phyloP scores from a whole-genome alignment of 768 basidiomycete genomes.

The Lentinula guzmanii region DNA sequence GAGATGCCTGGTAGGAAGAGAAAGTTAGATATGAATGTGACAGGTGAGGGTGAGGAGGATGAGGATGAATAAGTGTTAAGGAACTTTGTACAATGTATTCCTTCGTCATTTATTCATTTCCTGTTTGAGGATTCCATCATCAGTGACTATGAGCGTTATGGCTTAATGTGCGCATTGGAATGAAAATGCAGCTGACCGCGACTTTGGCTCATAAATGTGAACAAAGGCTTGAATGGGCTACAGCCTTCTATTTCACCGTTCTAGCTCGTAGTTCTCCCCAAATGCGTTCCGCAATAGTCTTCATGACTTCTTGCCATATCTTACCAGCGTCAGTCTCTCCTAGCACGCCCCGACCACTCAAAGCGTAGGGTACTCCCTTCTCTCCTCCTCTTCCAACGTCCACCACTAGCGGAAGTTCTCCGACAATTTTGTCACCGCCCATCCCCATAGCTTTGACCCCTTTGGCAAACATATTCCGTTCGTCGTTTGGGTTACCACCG shows the following conservation, averaged over 20 bases:
- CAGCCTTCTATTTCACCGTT: not conserved
- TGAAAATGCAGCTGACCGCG: too few relatives aligned
- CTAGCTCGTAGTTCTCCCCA: not conserved
- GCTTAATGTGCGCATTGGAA: too few relatives aligned
- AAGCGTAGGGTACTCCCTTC: constrained; percentile 50
- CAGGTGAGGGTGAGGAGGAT: constrained; percentile 25
- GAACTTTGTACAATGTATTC: too few relatives aligned
- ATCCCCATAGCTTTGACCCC: constrained; percentile 54
- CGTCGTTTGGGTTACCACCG: constrained; percentile 44
- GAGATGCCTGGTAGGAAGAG: constrained; percentile 70
- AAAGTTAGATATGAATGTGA: constrained; percentile 55
- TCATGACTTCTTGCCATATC: constrained; percentile 9
- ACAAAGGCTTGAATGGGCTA: not conserved
- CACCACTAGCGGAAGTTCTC: constrained; percentile 75
- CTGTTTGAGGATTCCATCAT: too few relatives aligned
- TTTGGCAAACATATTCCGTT: constrained; percentile 35
- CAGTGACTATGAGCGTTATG: too few relatives aligned
- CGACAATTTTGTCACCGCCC: constrained; percentile 44
- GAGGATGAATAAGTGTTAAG: constrained; percentile 16
- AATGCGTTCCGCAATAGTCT: not conserved
- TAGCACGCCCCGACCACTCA: constrained; percentile 22
- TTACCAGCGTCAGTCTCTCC: constrained; percentile 8
- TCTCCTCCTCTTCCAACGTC: constrained; percentile 73
- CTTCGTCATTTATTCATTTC: too few relatives aligned
- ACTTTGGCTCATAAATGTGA: too few relatives aligned